phyloP scores from a whole-genome alignment of 1,139 yeast species.

The Yamadazyma taylorii region DNA sequence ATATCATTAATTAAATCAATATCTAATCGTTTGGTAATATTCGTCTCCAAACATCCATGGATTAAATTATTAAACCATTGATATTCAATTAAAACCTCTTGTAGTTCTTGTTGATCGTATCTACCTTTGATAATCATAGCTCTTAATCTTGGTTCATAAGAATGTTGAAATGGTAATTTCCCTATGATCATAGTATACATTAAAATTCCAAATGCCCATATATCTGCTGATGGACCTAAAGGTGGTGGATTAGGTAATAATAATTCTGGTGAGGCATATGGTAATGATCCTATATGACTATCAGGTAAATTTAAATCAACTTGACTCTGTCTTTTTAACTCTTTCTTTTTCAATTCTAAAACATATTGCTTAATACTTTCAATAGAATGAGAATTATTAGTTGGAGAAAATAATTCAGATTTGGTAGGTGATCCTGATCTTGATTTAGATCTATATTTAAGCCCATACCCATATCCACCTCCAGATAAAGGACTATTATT shows the following conservation, averaged over 20 bases:
- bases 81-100: conserved; percentile 30
- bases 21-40: conserved; percentile 52
- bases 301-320: conserved; percentile 48
- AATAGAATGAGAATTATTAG: conserved; percentile 12
- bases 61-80: conserved; percentile 44
- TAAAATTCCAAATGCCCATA: conserved; percentile 89
- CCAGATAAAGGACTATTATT: background rate
- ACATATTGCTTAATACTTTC: conserved; percentile 17
- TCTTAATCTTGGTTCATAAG: conserved; percentile 74
- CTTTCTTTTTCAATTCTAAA: conserved; percentile 16
- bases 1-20: conserved; percentile 32
- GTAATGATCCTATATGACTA: conserved; percentile 81
- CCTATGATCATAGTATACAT: conserved; percentile 74
- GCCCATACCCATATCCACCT: conserved; percentile 3
- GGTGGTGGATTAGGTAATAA: conserved; percentile 67
- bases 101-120: conserved; percentile 49
- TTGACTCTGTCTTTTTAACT: conserved; percentile 19
- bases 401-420: conserved; percentile 3
- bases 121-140: conserved; percentile 71
- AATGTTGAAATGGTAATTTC: conserved; percentile 78
- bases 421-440: conserved; percentile 16
- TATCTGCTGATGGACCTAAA: conserved; percentile 72
- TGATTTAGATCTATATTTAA: conserved; percentile 28
- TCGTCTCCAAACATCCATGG: conserved; percentile 53
- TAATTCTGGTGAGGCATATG: conserved; percentile 90